These are phyloP conservation scores for Leishmania tropica DNA, from an alignment of 208 protist genomes.

Conservation along the genomic window DNA sequence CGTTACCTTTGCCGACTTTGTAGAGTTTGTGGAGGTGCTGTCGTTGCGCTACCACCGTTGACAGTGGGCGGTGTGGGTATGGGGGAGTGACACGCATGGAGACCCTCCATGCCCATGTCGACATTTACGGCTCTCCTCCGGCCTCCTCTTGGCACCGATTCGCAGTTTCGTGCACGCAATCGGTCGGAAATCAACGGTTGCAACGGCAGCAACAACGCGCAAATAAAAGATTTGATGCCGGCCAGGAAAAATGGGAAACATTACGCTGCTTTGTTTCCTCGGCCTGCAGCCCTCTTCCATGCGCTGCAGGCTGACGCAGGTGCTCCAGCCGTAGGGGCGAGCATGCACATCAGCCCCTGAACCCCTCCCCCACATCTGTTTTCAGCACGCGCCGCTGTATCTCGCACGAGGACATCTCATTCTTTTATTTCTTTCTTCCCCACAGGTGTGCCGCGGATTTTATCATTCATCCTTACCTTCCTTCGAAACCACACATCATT, in stretches of 20 bases:
- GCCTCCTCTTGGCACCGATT: not conserved
- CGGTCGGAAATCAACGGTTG: not conserved
- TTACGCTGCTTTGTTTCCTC: not conserved
- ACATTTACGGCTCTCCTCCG: not conserved
- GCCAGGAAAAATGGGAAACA: not conserved
- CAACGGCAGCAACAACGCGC: not conserved
- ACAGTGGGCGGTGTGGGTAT: not conserved
- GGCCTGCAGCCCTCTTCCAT: not conserved
- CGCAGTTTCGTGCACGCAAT: not conserved
- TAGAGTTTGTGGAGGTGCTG: slow-evolving; percentile 37
- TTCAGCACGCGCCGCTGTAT: not conserved
- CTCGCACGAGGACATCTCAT: not conserved
- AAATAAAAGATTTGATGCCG: not conserved
- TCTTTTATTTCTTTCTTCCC: not conserved
- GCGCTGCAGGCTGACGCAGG: not conserved
- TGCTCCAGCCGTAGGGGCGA: not conserved
- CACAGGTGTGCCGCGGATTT: not conserved
- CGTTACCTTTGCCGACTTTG: slow-evolving; percentile 29
- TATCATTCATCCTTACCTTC: not conserved
- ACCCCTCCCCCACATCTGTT: not conserved
- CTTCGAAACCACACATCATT: not conserved
- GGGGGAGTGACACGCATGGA: not conserved
- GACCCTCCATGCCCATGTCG: not conserved
- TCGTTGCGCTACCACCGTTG: slow-evolving; percentile 29
- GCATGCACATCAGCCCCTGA: not conserved